Evolutionary conservation across 257 asterid genomes (phyloP), one percentile per base, ranked within the genome.

Genomic region (Ligustrum vulgare): DNA sequence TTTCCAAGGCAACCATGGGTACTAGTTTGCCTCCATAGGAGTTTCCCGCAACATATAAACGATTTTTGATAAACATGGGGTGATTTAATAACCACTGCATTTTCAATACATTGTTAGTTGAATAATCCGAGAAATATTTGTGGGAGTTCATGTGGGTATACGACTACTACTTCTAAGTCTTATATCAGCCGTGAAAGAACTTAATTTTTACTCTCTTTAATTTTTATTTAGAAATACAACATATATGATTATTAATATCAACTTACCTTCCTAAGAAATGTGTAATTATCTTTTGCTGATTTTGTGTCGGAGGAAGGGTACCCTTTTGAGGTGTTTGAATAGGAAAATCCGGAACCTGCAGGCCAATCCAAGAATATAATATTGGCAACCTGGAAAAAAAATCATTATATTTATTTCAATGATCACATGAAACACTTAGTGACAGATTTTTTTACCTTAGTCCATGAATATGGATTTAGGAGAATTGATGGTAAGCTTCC

Each of bases 401-500:
- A 23, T 31, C 31, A 7, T 8, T 22, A 35, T 8, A 16, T 10
- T 10, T 9, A 8, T 12, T 8, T 5, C 25, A 16, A 20, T 2
- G 6, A 3, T 20, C 3, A 7, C 22, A 63, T 35, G 34, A 31
- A 22, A 2, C 58, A 16, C 5, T 0, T 20, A 25, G 9, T 2
- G 47, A 20, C n/a, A 25, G 1, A 37, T 16, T n/a, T 28, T 58
- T 47, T 2, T 10, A 85, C 89, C 85, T 82, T 82, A 36, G 89
- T 82, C 85, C 85, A 85, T 36, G 85, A 73, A 80, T 80, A 72
- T 5, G 83, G 80, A 72, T 82, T 82, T 37, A 73, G 67, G 56
- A 69, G 15, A 6, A 85, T 56, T 3, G 83, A 69, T 8, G 86
- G 85, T 28, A 64, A 33, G 69, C 80, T 73, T 18, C 78, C 78